A percentile compares a stretch with the other conserved stretches of the same genome.
Conservation (phyloP, 345 rosid genomes). For the Camelina neglecta region DNA sequence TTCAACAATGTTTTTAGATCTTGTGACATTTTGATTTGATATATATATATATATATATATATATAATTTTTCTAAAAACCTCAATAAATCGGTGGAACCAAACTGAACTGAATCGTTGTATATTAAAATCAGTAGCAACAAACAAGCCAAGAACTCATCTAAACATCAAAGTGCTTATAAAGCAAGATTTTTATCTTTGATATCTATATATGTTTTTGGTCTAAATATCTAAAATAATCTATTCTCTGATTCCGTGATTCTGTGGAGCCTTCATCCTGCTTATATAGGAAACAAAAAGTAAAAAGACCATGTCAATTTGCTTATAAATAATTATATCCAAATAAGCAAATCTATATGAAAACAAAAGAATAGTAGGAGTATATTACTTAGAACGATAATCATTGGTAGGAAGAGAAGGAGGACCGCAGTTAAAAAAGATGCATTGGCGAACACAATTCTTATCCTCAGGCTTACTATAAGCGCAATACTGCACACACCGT, state of each 20-base stretch:
- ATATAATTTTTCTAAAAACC: too few species aligned
- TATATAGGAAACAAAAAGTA: background rate
- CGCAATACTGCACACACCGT: background rate
- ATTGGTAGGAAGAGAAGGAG: slow-evolving; percentile 19
- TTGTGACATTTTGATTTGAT: background rate
- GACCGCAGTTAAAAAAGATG: slow-evolving; percentile 33
- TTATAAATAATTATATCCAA: background rate
- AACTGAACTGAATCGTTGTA: background rate
- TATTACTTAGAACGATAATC: slow-evolving; percentile 23
- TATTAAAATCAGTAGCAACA: background rate
- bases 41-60: background rate
- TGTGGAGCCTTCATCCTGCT: slow-evolving; percentile 32
- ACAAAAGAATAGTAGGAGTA: background rate
- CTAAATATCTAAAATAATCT: background rate
- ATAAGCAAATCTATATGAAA: background rate
- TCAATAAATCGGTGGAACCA: background rate
- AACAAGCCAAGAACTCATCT: background rate
- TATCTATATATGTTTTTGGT: background rate
- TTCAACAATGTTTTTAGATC: background rate
- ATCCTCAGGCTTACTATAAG: background rate
- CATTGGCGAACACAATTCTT: slow-evolving; percentile 19
- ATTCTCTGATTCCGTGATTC: background rate
- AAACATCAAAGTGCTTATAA: background rate
- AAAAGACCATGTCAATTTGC: background rate
- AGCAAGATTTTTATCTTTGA: background rate